Evolutionary conservation across 129 eudicot species (phyloP), one percentile per base, ranked within the genome.

Genomic region (Heracleum sosnowskyi): DNA sequence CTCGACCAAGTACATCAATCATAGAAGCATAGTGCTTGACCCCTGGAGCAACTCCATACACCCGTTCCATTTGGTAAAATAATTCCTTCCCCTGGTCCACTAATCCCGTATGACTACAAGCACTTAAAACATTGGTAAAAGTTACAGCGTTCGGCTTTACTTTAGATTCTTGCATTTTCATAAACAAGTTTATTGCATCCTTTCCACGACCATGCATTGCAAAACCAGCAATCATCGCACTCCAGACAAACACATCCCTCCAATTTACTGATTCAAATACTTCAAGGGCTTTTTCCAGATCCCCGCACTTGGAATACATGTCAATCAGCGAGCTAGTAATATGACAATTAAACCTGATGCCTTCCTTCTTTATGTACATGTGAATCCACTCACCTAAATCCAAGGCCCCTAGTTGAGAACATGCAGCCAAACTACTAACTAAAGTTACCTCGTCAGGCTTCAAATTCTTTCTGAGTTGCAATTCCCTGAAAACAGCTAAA

Each of bases 271-370:
- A 88, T 78, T 79, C 47, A 41, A 92, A 92, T 15, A 92, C 92
- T 77, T 88, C 96, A 18, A 87, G 84, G 17, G 96, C 93, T 73
- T 84, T 90, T 64, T 90, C 82, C 39, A 90, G 28, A 82, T 90
- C 93, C 12, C 97, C 97, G 62, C 93, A 90, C 75, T 92, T 90
- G 12, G 96, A 84, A 70, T 90, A 92, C 97, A 90, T 88, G 81
- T 90, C 96, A 49, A 90, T 87, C 68, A 92, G 63, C 7, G 93
- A 83, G 55, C 93, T 84, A 49, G 73, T 63, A 4, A 90, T 89
- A 81, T 81, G 88, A 49, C 84, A 79, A 69, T 73, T 85, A 73
- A 85, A 79, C 73, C 82, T 86, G 24, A 88, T 11, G 20, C 83
- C 76, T 72, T 85, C 86, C 71, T 86, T 90, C 85, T 88, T 82